Base-by-base conservation (phyloP, 164 flowering plant genomes). In the Umbilicus rupestris region DNA sequence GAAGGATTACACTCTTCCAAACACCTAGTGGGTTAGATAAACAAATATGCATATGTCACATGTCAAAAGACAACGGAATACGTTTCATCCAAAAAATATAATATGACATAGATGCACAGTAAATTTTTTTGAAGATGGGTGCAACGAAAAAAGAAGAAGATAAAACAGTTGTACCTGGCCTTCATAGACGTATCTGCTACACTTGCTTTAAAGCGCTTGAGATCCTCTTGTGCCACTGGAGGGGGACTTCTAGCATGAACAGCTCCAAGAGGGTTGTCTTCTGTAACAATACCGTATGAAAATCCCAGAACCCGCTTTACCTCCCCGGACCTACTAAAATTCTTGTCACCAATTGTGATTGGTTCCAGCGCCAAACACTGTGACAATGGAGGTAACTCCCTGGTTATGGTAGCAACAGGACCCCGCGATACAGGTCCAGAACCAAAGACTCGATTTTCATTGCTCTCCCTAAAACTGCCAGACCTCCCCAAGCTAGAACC, bases 381-480 rank as follows among this genome's bases (percentile, higher is more conserved):
- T 9, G 84, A 70, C 52, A 84, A 42, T 1, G 83, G 74, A 28
- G 87, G 77, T 72, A 77, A 69, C 46, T 83, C 86, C 15, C 69
- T 78, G 2, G 71, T 19, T 8, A 64, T 20, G 8, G 74, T 45
- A 68, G 72, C 69, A 72, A 14, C 44, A 29, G 37, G 72, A 15
- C 76, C 80, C 60, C 83, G 74, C 22, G 77, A 67, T 15, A 63
- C 71, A 49, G 76, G 72, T 44, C 70, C 86, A 73, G 85, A 81
- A 66, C 70, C 66, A 71, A 74, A 74, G 39, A 70, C 66, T 65
- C 87, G 78, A 59, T 72, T 76, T 39, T 89, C 92, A 62, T 72
- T 69, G 47, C 79, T 76, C 66, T 88, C 91, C n/a, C 96, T 77
- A 64, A 85, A 85, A 81, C 93, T 88, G 59, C 86, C 85, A 35